phyloP scores from a whole-genome alignment of 139 green algal genomes.

The Microglena sp. region DNA sequence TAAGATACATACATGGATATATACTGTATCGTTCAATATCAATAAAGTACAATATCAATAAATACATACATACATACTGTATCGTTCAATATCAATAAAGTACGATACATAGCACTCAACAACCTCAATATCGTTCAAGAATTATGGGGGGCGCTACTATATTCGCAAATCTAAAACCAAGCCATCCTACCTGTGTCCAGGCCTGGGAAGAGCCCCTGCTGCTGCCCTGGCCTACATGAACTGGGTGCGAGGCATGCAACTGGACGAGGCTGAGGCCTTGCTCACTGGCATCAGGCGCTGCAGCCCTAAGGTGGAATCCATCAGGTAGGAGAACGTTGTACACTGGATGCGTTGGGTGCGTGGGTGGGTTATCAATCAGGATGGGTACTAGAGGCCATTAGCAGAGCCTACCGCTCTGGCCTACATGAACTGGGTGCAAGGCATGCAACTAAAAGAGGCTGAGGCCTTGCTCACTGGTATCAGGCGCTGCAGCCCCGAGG shows the following conservation, averaged over 20 bases:
- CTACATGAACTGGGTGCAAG: conserved; percentile 85
- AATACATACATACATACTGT: no score
- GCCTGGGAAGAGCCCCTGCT: conserved; percentile 81
- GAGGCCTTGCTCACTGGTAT: conserved; percentile 27
- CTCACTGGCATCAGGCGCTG: conserved; percentile 30
- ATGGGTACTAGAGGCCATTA: no score
- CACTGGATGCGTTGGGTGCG: background rate
- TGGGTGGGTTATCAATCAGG: background rate
- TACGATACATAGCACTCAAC: background rate
- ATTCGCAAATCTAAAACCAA: background rate
- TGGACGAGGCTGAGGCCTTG: conserved; percentile 48
- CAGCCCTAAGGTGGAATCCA: conserved; percentile 14
- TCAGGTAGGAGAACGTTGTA: no score
- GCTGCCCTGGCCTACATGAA: conserved; percentile 85
- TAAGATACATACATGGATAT: no score
- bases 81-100: no score
- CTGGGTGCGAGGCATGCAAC: conserved; percentile 65
- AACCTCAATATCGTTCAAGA: background rate
- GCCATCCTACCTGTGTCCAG: no score
- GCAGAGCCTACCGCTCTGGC: conserved; percentile 79
- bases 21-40: no score
- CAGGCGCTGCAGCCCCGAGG: conserved; percentile 1
- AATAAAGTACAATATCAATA: no score
- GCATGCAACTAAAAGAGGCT: conserved; percentile 52
- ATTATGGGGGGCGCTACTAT: no score